phyloP scores from a whole-genome alignment of 2,329 filamentous ascomycete species.

The Alternaria sp. region DNA sequence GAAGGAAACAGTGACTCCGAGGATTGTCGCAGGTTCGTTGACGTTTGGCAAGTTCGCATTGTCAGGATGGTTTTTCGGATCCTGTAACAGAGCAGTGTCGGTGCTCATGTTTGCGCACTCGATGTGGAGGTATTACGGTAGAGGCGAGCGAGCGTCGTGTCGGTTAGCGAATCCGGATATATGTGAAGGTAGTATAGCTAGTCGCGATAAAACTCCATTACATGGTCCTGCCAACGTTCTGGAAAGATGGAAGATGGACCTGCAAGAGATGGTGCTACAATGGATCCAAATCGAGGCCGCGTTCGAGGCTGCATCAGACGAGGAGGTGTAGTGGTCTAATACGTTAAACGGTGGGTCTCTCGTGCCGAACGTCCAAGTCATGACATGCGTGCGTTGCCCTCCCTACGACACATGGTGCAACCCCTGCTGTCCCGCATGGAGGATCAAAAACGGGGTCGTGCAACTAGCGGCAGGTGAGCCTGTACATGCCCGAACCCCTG shows the following conservation, averaged over 20 bases:
- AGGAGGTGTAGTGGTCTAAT: conserved; percentile 12
- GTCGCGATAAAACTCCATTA: conserved; percentile 6
- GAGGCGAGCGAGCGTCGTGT: not conserved
- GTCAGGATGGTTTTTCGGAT: conserved; percentile 28
- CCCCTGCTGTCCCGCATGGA: conserved; percentile 23
- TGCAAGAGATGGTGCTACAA: not conserved
- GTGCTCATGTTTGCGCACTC: conserved; percentile 5
- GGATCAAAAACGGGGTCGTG: conserved; percentile 23
- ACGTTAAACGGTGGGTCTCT: conserved; percentile 9
- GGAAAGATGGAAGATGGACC: not conserved
- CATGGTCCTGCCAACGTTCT: conserved; percentile 2
- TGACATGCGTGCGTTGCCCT: conserved; percentile 15
- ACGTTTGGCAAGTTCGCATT: conserved; percentile 37
- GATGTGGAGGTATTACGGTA: not conserved
- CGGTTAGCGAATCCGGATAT: not conserved
- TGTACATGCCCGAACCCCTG: conserved; percentile 18
- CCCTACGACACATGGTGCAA: conserved; percentile 12
- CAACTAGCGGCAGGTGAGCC: conserved; percentile 17
- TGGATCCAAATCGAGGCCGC: not conserved
- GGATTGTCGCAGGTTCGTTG: conserved; percentile 39
- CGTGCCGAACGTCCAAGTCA: conserved; percentile 7
- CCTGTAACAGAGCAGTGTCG: not conserved
- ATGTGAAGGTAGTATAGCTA: conserved; percentile 1
- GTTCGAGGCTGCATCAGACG: conserved; percentile 3
- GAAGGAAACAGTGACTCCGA: conserved; percentile 36